phyloP scores from a whole-genome alignment of 257 asterid genomes.

The Paraleonurus japonicus region DNA sequence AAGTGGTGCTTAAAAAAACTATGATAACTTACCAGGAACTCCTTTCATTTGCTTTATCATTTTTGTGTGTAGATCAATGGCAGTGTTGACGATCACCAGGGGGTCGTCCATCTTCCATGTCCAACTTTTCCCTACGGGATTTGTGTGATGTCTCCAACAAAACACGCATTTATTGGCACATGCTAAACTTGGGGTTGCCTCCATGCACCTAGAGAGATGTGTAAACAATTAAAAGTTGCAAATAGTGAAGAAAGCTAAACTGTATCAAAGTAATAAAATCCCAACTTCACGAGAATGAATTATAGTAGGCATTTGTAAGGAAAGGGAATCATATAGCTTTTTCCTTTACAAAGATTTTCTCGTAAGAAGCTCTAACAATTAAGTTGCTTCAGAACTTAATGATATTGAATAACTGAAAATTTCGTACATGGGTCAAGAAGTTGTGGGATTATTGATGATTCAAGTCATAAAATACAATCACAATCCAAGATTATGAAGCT shows the following conservation, averaged over 20 bases:
- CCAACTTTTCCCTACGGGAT: conserved; percentile 97
- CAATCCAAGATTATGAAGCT: conserved; percentile 1
- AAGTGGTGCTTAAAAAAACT: neutral
- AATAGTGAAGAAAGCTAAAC: conserved; percentile 1
- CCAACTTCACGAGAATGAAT: neutral
- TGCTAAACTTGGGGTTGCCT: conserved; percentile 98
- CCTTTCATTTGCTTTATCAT: conserved; percentile 99
- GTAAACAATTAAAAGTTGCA: conserved; percentile 9
- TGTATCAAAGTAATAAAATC: neutral
- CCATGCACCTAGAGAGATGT: conserved; percentile 80
- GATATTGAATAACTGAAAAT: neutral
- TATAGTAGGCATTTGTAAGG: neutral
- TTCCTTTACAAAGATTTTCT: neutral
- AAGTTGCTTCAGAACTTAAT: neutral
- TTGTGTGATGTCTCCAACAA: conserved; percentile 99
- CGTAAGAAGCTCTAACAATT: neutral
- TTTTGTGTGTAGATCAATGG: conserved; percentile 82
- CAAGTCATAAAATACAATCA: conserved; percentile 9
- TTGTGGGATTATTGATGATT: neutral
- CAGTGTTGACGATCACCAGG: conserved; percentile 75
- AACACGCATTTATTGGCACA: conserved; percentile 98
- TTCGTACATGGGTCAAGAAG: neutral
- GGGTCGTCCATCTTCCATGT: conserved; percentile 99
- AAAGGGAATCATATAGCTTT: neutral
- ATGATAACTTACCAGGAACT: conserved; percentile 74